Evolutionary conservation across 495 filamentous ascomycete species (phyloP), one percentile per base, ranked within the genome.

Genomic region (Tuber indicum): DNA sequence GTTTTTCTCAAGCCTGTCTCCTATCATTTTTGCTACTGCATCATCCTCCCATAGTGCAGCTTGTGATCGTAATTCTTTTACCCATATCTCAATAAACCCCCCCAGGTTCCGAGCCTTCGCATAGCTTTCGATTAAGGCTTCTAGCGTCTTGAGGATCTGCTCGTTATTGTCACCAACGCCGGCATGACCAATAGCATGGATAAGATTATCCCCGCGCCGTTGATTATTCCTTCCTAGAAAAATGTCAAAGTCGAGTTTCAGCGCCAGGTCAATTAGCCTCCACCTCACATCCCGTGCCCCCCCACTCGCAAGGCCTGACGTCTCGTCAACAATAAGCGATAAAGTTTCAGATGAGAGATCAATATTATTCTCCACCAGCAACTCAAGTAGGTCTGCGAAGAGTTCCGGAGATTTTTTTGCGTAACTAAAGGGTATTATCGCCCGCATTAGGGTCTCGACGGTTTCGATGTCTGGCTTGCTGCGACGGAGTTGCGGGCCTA

Each of bases 171-270:
- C n/a, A 32, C 49, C 72, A 0, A 32, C 39, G 2, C 26, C 6
- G 45, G 43, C 46, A 16, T 45, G 72, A 2, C 75, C 76, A 36
- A 83, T 72, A 6, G 74, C 39, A 14, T 62, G 49, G 23, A 78
- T 78, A 41, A 83, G 81, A 2, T 75, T 73, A 17, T n/a, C 58
- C 43, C 45, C 52, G 71, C 81, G 79, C 3, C 14, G 16, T 41
- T 79, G 70, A 39, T 74, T 82, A 42, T 70, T 75, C 3, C 74
- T 45, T 26, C 75, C 79, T 69, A 83, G 75, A 41, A 83, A 83
- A 41, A 81, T 74, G 39, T 83, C 82, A 75, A 82, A 83, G 70
- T 83, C 82, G 45, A 81, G 66, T 45, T 47, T 75, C 17, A 83
- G 74, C 10, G 74, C 79, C 5, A 75, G 23, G 32, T 72, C 69